Base-by-base conservation (phyloP, 306 rosid species). In the Pyrus betulifolia region DNA sequence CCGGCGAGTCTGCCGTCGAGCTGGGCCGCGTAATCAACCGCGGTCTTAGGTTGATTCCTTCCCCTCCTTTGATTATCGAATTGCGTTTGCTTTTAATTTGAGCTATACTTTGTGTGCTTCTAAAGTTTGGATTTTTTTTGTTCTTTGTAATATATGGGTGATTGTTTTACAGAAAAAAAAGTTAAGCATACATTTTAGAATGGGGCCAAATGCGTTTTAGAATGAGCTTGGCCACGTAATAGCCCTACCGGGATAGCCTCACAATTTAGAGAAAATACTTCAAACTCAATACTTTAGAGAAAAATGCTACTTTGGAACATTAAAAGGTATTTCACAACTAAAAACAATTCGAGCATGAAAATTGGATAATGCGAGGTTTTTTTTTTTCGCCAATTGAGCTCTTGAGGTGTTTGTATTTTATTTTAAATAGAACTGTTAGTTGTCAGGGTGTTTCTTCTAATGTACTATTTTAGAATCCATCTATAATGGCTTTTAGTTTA, bases 1-100 rank as follows among this genome's bases (percentile, higher is more conserved):
- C 98, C 1, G 77, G 87, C 15, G 92, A 94, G 79, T 78, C 78
- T 30, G 93, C 97, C 12, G 86, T 92, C 65, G 97, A 94, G 81
- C 84, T 94, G 11, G 96, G 96, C 5, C 91, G 98, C 22, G 67
- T 94, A 9, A 74, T 92, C 1, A 97, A 92, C 85, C 97, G 96
- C 0, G 98, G 97, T 58, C 89, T 94, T 10, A 72, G 89, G 87
- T 87, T 28, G 30, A 12, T 72, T 13, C 46, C 61, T 19, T 44
- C 19, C 6, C 10, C 57, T 25, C 30, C 55, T 63, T 19, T 45
- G 62, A 30, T 58, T 42, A 38, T 14, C 38, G 3, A 64, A 30
- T 66, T 21, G 35, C 3, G 4, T 30, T 28, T 71, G 31, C 45
- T 30, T 33, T 70, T 30, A 11, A 18, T 27, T 28, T 70, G 33